A percentile compares a stretch with the other conserved stretches of the same genome.
These are phyloP conservation scores for Monilinia fructicola DNA, from an alignment of 2,329 filamentous ascomycete species.

Conservation along the genomic window DNA sequence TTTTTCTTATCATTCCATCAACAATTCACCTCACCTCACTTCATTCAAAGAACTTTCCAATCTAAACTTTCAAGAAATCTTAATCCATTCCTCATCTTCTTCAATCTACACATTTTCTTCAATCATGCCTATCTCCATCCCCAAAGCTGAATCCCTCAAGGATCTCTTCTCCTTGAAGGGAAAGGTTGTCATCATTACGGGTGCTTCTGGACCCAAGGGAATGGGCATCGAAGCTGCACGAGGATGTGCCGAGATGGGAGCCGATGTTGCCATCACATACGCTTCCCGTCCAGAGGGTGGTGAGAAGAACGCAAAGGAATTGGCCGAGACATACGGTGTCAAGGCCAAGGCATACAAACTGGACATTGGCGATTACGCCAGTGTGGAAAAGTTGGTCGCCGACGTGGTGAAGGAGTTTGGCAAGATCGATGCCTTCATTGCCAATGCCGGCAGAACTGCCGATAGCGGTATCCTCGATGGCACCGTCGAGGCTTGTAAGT, in stretches of 20 bases:
- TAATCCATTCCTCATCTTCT: not conserved
- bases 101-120: not conserved
- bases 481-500: conserved; percentile 58
- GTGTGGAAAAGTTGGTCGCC: conserved; percentile 53
- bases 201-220: conserved; percentile 62
- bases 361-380: conserved; percentile 56
- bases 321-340: conserved; percentile 59
- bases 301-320: conserved; percentile 64
- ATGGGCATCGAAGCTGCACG: conserved; percentile 68
- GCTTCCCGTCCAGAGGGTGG: conserved; percentile 59
- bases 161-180: conserved; percentile 62
- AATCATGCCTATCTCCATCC: conserved; percentile 58
- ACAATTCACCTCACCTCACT: not conserved
- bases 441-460: conserved; percentile 70
- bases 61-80: no score
- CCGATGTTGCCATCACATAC: conserved; percentile 67
- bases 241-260: conserved; percentile 63
- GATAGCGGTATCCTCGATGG: conserved; percentile 67
- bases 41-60: no score
- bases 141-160: conserved; percentile 56
- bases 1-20: not conserved
- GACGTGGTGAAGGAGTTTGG: conserved; percentile 68
- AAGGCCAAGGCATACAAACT: conserved; percentile 69
- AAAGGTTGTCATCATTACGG: conserved; percentile 63
- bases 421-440: conserved; percentile 65